Evolutionary conservation across 345 rosid species (phyloP).

Genomic region (Acer saccharum): DNA sequence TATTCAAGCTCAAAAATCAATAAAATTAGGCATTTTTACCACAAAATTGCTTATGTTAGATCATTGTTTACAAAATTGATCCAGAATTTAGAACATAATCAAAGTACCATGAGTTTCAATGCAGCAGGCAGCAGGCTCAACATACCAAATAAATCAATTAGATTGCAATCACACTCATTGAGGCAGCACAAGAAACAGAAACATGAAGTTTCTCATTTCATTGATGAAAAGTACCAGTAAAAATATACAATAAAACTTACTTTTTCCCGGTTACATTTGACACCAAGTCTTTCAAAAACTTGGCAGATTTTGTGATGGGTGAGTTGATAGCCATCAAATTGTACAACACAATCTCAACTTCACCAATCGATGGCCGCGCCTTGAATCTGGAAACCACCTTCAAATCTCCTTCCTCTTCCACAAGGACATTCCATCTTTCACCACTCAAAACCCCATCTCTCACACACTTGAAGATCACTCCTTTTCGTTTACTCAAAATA

Average conservation of each 20-base stretch:
- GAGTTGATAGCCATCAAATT: slow-evolving; percentile 89
- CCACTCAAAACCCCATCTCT: slow-evolving; percentile 84
- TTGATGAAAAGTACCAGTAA: background rate
- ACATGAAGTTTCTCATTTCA: background rate
- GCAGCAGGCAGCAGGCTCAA: no score
- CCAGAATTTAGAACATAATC: background rate
- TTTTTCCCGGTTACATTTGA: slow-evolving; percentile 74
- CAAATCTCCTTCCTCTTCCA: slow-evolving; percentile 64
- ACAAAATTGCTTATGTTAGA: background rate
- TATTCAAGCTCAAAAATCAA: slow-evolving; percentile 9
- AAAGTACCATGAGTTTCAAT: no score
- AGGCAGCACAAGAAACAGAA: background rate
- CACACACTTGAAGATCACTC: slow-evolving; percentile 75
- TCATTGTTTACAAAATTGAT: background rate
- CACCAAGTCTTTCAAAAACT: slow-evolving; percentile 67
- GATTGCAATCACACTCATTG: background rate
- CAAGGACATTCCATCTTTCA: slow-evolving; percentile 72
- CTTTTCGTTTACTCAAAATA: slow-evolving; percentile 65
- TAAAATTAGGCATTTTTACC: slow-evolving; percentile 1
- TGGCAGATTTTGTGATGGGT: slow-evolving; percentile 82
- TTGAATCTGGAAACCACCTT: slow-evolving; percentile 75
- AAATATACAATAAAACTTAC: slow-evolving; percentile 24
- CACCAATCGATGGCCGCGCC: slow-evolving; percentile 63
- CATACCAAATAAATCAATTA: no score
- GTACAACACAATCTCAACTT: slow-evolving; percentile 78